Evolutionary conservation across 805 yeast species (phyloP), one percentile per base, ranked within the genome.

Genomic region (Candida insectalens): DNA sequence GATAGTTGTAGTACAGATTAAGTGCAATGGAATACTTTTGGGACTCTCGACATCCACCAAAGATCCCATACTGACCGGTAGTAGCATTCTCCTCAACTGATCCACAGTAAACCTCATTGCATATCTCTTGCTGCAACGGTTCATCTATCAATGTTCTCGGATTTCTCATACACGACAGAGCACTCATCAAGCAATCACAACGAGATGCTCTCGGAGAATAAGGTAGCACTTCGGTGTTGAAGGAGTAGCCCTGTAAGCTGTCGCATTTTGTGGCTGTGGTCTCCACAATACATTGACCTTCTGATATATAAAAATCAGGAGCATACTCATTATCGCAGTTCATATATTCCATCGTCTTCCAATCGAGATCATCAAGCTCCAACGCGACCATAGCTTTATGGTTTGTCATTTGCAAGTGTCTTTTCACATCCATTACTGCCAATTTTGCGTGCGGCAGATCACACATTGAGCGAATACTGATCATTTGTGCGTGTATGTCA

Each of bases 381-480:
- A 49, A 20, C 2, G 71, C 73, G 12, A 66, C 47, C 1, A 70
- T 67, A 13, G 63, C 51, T 3, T 39, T 19, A 33, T 67, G 46
- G 43, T 57, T 57, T 4, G 48, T 42, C 32, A 50, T 51, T 13
- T 34, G 22, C 3, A 88, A 74, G 59, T 89, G 83, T 19, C 64
- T 53, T 61, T 84, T 87, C 45, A 71, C 65, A 57, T 88, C 96
- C 55, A 96, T 75, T 36, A 87, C 68, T 6, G 95, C 92, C 6
- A 96, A 94, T 66, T 87, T 88, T 35, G 85, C 88, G 55, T 74
- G 84, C 4, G 96, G 67, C 34, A 61, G 62, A 49, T 79, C 82
- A 57, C 79, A 79, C 6, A 94, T 63, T 33, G 57, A 57, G n/a
- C n/a, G n/a, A n/a, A n/a, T n/a, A n/a, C n/a, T n/a, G n/a, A n/a